Percentiles rank a stretch among this genome's conserved stretches.
phyloP scores from a whole-genome alignment of 192 early-diverging fungal genomes.

The Backusella parvicylindrica region DNA sequence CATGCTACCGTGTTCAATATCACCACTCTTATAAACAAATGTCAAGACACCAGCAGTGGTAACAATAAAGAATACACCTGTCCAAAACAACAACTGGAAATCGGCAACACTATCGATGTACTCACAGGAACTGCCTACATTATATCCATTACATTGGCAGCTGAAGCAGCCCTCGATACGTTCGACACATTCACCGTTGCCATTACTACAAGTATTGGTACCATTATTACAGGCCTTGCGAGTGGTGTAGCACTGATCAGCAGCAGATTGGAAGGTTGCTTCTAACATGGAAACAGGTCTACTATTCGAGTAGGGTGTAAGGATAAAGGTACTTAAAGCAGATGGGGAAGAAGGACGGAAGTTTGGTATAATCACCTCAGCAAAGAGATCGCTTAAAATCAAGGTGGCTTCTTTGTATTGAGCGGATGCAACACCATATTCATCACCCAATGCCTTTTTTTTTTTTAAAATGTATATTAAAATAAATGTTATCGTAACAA shows the following conservation, averaged over 20 bases:
- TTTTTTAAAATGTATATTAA: background rate
- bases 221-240: constrained; percentile 4
- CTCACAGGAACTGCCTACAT: constrained; percentile 15
- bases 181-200: constrained; percentile 9
- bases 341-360: constrained; percentile 6
- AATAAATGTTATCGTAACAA: background rate
- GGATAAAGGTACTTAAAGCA: constrained; percentile 14
- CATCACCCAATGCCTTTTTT: background rate
- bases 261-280: background rate
- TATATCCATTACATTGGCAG: constrained; percentile 13
- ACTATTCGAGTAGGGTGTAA: constrained; percentile 8
- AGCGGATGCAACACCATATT: constrained; percentile 11
- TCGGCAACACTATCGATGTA: constrained; percentile 13
- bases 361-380: constrained; percentile 10
- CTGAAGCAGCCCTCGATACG: constrained; percentile 14
- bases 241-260: background rate
- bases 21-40: constrained; percentile 22
- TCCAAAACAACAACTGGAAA: constrained; percentile 37
- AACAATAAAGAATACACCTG: constrained; percentile 22
- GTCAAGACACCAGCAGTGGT: constrained; percentile 17
- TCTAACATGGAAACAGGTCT: background rate
- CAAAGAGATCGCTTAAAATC: constrained; percentile 11
- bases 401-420: constrained; percentile 12
- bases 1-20: constrained; percentile 8
- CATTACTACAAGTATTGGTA: constrained; percentile 17